phyloP scores from a whole-genome alignment of 495 filamentous ascomycete species.

The Xylaria flabelliformis region DNA sequence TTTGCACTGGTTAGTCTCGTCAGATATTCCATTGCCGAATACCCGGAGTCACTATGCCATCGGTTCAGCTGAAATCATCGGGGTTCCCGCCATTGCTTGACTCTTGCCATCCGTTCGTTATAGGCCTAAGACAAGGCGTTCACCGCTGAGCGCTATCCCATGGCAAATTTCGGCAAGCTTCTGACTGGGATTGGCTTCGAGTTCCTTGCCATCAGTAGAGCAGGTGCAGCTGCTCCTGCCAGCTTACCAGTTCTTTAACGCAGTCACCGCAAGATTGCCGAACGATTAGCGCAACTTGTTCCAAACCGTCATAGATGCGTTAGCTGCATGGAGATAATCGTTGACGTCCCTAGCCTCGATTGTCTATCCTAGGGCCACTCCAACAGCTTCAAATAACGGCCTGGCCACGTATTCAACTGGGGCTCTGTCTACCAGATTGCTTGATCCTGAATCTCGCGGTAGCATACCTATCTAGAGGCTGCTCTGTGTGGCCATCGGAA shows the following conservation, averaged over 20 bases:
- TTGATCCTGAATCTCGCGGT: constrained; percentile 44
- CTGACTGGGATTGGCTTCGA: constrained; percentile 43
- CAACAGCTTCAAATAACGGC: constrained; percentile 39
- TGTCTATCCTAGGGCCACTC: constrained; percentile 24
- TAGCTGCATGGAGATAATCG: constrained; percentile 54
- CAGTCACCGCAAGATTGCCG: constrained; percentile 40
- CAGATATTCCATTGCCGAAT: constrained; percentile 12
- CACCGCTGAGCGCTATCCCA: constrained; percentile 25
- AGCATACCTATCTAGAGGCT: constrained; percentile 47
- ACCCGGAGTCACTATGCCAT: constrained; percentile 2
- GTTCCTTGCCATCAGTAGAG: constrained; percentile 35
- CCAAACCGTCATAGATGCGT: constrained; percentile 45
- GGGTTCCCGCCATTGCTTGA: constrained; percentile 7
- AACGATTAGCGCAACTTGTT: constrained; percentile 37
- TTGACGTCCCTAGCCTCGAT: constrained; percentile 32
- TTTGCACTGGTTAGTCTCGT: background rate
- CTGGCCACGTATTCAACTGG: constrained; percentile 51
- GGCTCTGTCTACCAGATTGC: constrained; percentile 57
- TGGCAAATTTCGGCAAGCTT: constrained; percentile 49
- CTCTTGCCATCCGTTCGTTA: constrained; percentile 12
- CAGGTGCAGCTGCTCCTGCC: constrained; percentile 46
- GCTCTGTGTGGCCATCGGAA: constrained; percentile 54
- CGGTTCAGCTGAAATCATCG: constrained; percentile 18
- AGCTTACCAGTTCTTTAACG: constrained; percentile 40
- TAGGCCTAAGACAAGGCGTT: background rate